Conservation (phyloP, 1,139 yeast genomes). For the Hansenula sp. region DNA sequence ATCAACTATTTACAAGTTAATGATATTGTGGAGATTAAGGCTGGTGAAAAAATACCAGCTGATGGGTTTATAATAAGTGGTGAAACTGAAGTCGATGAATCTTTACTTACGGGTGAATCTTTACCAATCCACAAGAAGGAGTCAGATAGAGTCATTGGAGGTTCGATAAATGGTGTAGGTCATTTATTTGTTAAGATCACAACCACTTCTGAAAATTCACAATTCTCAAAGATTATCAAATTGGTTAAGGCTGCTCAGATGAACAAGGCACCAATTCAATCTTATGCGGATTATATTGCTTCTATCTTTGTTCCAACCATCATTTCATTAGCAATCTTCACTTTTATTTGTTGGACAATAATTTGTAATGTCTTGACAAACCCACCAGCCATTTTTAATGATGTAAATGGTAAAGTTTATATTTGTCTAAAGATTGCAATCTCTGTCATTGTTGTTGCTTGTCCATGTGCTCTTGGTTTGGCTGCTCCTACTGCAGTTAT, state of each 20-base stretch:
- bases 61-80: slow-evolving; percentile 84
- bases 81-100: slow-evolving; percentile 80
- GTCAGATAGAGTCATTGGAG: slow-evolving; percentile 77
- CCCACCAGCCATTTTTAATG: slow-evolving; percentile 57
- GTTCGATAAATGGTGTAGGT: slow-evolving; percentile 83
- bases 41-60: slow-evolving; percentile 89
- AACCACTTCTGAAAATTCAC: slow-evolving; percentile 77
- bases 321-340: slow-evolving; percentile 52
- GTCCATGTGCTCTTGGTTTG: slow-evolving; percentile 95
- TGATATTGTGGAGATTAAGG: slow-evolving; percentile 74
- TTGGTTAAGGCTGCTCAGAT: slow-evolving; percentile 89
- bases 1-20: slow-evolving; percentile 74
- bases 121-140: slow-evolving; percentile 59
- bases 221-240: slow-evolving; percentile 79
- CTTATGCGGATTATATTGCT: slow-evolving; percentile 82
- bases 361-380: slow-evolving; percentile 34
- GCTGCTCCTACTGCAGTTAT: slow-evolving; percentile 98
- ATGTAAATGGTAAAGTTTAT: slow-evolving; percentile 55
- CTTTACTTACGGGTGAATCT: slow-evolving; percentile 88
- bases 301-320: slow-evolving; percentile 83
- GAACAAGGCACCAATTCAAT: slow-evolving; percentile 84
- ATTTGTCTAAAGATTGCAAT: slow-evolving; percentile 81
- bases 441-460: slow-evolving; percentile 92
- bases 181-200: slow-evolving; percentile 65
- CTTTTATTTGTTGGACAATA: slow-evolving; percentile 68